Percentiles rank a stretch among this genome's conserved stretches.
These are phyloP conservation scores for Eragrostis curvula DNA, from an alignment of 176 grass and related monocot species.

Conservation along the genomic window DNA sequence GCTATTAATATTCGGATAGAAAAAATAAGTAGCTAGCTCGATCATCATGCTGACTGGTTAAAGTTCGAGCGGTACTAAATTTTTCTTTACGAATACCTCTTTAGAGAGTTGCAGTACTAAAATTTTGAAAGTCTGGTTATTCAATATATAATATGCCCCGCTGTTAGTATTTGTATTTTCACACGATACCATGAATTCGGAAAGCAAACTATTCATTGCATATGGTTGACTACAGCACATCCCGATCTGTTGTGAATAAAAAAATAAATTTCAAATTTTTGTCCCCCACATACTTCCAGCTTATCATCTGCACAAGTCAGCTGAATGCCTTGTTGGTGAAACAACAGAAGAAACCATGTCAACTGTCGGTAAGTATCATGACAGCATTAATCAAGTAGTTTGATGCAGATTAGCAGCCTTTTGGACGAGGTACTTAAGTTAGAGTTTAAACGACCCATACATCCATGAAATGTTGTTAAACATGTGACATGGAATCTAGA, in stretches of 20 bases:
- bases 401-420: not conserved
- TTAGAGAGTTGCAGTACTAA: no score
- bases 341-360: not conserved
- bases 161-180: not conserved
- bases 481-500: slow-evolving; percentile 23
- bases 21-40: no score
- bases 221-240: slow-evolving; percentile 1
- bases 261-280: not conserved
- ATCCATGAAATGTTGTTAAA: slow-evolving; percentile 18
- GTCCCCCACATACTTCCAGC: not conserved
- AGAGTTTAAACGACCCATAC: not conserved
- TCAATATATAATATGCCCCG: no score
- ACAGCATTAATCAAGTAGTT: not conserved
- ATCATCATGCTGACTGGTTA: no score
- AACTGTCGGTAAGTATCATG: not conserved
- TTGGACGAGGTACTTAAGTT: not conserved
- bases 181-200: not conserved
- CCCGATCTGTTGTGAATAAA: not conserved
- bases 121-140: no score
- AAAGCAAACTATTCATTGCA: not conserved
- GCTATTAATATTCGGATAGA: no score
- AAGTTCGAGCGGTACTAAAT: no score
- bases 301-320: not conserved
- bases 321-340: not conserved
- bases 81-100: no score